Base-by-base conservation (phyloP, 129 eudicot genomes). In the Flaveria robusta region DNA sequence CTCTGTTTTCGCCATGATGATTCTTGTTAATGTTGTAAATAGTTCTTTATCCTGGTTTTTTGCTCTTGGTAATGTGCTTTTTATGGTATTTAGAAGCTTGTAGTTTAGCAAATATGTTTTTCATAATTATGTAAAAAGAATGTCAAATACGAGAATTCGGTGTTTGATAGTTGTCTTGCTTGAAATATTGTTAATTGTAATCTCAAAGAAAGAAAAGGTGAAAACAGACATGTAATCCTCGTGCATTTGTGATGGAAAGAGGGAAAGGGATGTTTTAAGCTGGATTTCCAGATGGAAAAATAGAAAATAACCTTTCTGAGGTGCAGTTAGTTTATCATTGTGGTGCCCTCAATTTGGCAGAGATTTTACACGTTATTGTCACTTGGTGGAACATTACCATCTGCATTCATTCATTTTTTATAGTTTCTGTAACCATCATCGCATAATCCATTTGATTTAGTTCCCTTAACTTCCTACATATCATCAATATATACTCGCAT, bases 361-460 rank as follows among this genome's bases (percentile, higher is more conserved):
- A 58, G 51, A 77, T 55, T 70, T 49, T 79, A 72, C 74, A 64
- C 66, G 34, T 67, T 24, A 3, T 26, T 63, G 24, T 37, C 65
- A 78, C 24, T 71, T 63, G 73, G 78, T 79, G 51, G 59, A 63
- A 37, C 63, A 63, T 56, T 79, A 79, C 78, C 83, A 64, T 79
- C 47, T 79, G 74, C 19, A 72, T 73, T 79, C n/a, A 79, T 71
- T 64, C 12, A 54, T n/a, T 26, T 63, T 64, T 0, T 20, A 39
- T 72, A 54, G 74, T 73, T 51, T 11, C 5, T 64, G 50, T 58
- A 78, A 27, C 76, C 60, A 41, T 79, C 74, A 65, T 37, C n/a
- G 37, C 67, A 72, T 6, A 19, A 42, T 70, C 49, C 46, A 68
- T 68, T 68, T 56, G 72, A 29, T 62, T 71, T 9, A 16, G 45